These are phyloP conservation scores for Logfia minima DNA, from an alignment of 129 eudicot genomes.

Conservation along the genomic window DNA sequence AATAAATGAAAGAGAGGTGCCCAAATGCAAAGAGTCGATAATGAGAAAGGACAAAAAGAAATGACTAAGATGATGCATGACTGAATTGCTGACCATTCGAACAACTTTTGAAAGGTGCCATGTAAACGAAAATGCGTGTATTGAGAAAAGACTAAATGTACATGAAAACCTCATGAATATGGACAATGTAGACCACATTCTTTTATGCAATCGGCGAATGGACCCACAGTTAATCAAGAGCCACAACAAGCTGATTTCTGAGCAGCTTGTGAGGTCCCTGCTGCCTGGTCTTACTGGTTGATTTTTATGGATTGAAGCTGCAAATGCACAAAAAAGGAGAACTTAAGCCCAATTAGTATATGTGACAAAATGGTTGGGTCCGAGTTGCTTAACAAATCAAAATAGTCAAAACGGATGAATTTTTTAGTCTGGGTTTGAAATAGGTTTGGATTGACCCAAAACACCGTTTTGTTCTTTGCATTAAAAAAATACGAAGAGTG, in stretches of 20 bases:
- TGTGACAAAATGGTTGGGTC: not conserved
- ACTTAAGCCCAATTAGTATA: not conserved
- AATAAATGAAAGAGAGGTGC: conserved; percentile 11
- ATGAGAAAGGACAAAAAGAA: not conserved
- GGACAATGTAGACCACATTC: not conserved
- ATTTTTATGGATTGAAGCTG: not conserved
- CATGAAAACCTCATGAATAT: too few species aligned
- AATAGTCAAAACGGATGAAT: too few species aligned
- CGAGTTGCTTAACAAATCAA: too few species aligned
- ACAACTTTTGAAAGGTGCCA: not conserved
- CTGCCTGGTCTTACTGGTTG: not conserved
- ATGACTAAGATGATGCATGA: conserved; percentile 11
- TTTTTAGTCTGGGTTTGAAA: too few species aligned
- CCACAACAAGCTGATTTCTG: too few species aligned
- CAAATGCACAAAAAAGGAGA: not conserved
- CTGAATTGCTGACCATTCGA: not conserved
- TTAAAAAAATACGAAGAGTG: too few species aligned
- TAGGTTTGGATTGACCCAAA: too few species aligned
- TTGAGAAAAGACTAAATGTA: not conserved
- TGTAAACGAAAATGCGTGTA: conserved; percentile 10
- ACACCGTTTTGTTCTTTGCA: too few species aligned
- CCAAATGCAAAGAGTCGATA: not conserved
- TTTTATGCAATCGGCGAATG: not conserved
- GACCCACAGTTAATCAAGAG: not conserved
- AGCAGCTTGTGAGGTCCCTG: too few species aligned